Evolutionary conservation across 1,284 basidiomycete genomes (phyloP).

Genomic region (Melampsora larici-populina): DNA sequence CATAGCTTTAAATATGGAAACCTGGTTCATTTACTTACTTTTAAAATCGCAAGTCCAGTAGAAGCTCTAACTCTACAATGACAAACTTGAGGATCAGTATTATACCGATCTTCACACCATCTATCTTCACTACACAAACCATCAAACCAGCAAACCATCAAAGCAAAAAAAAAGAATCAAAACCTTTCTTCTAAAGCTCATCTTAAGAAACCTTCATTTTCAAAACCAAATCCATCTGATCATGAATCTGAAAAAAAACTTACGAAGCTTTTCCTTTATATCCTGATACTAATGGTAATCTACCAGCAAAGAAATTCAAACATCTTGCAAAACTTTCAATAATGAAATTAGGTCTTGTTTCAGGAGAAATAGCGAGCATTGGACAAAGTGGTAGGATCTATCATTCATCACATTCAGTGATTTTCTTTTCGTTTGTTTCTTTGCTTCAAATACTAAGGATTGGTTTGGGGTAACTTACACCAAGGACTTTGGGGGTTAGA

Average conservation of each 20-base stretch:
- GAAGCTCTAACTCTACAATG: conserved; percentile 49
- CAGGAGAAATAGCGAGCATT: conserved; percentile 37
- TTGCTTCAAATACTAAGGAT: not conserved
- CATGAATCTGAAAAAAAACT: not conserved
- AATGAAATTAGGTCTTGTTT: conserved; percentile 19
- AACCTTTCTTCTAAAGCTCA: too few species aligned
- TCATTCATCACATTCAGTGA: not conserved
- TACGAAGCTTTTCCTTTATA: conserved; percentile 40
- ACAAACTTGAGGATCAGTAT: conserved; percentile 47
- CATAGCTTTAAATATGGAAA: not conserved
- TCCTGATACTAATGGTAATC: conserved; percentile 25
- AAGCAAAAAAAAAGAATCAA: not conserved
- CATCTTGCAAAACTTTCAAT: conserved; percentile 17
- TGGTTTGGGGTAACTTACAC: conserved; percentile 13
- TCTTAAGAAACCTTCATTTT: too few species aligned
- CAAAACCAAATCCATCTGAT: not conserved
- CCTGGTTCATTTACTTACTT: conserved; percentile 9
- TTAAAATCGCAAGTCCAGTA: conserved; percentile 50
- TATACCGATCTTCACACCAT: conserved; percentile 19
- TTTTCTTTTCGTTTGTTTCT: not conserved
- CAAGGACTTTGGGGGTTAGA: conserved; percentile 26
- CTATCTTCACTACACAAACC: conserved; percentile 18
- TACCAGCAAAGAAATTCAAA: conserved; percentile 12
- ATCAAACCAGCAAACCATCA: not conserved
- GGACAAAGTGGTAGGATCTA: conserved; percentile 40